phyloP scores from a whole-genome alignment of 345 rosid genomes.

The Conringia planisiliqua region DNA sequence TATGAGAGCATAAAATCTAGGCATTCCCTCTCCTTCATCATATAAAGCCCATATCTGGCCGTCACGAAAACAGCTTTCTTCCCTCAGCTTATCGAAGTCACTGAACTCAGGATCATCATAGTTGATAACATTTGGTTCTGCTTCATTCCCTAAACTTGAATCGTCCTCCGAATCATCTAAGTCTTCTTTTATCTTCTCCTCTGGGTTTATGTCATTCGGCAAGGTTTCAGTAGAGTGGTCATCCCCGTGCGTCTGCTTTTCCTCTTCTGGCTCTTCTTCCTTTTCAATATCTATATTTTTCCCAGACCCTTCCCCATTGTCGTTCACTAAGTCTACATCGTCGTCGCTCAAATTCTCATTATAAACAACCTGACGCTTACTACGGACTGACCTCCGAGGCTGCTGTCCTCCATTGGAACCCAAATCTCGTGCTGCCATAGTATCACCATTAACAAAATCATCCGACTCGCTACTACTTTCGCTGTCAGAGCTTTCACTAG shows the following conservation, averaged over 20 bases:
- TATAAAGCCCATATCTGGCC: constrained; percentile 91
- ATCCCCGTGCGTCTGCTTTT: constrained; percentile 17
- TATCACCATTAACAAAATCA: constrained; percentile 41
- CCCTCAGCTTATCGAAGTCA: constrained; percentile 54
- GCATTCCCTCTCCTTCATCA: constrained; percentile 78
- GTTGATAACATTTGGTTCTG: constrained; percentile 33
- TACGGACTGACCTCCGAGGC: constrained; percentile 71
- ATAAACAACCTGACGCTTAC: constrained; percentile 62
- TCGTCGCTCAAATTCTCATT: constrained; percentile 71
- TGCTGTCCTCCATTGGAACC: constrained; percentile 35
- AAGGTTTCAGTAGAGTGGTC: constrained; percentile 13
- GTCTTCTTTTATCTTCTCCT: constrained; percentile 28
- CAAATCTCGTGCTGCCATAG: constrained; percentile 29
- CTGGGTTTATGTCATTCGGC: constrained; percentile 9
- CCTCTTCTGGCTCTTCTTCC: constrained; percentile 14
- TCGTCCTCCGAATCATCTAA: constrained; percentile 28
- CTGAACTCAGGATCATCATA: constrained; percentile 68
- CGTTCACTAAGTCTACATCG: constrained; percentile 35
- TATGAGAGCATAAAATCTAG: constrained; percentile 74
- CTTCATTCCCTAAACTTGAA: constrained; percentile 18
- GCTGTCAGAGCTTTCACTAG: constrained; percentile 59
- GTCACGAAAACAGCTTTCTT: constrained; percentile 41
- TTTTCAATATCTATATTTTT: constrained; percentile 15
- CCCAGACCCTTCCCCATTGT: constrained; percentile 27
- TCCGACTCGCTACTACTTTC: constrained; percentile 50